phyloP scores from a whole-genome alignment of 176 grass and related monocot species.

The Carex parvula region DNA sequence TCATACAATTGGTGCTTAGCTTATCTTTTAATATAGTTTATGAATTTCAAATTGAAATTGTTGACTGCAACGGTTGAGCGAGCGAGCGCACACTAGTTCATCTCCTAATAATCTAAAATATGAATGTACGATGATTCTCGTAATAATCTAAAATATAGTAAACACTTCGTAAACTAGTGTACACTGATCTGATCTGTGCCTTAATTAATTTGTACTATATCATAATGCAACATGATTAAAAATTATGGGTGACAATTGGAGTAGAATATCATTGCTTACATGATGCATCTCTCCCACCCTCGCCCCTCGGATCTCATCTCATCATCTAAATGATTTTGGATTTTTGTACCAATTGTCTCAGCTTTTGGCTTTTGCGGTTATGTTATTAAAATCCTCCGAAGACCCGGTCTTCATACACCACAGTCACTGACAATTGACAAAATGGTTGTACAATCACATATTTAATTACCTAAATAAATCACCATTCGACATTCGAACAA shows the following conservation, averaged over 20 bases:
- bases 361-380: conserved; percentile 9
- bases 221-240: not conserved
- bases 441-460: too few relatives aligned
- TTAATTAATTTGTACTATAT: not conserved
- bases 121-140: not conserved
- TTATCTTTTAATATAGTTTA: not conserved
- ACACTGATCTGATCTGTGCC: not conserved
- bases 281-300: conserved; percentile 25
- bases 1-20: not conserved
- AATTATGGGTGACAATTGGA: conserved; percentile 1
- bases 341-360: conserved; percentile 19
- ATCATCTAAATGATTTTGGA: conserved; percentile 27
- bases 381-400: not conserved
- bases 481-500: too few relatives aligned
- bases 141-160: not conserved
- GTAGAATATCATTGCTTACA: not conserved
- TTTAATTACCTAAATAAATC: too few relatives aligned
- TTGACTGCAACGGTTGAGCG: not conserved
- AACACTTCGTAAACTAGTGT: not conserved
- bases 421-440: not conserved
- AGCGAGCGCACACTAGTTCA: too few relatives aligned
- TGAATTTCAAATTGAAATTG: not conserved
- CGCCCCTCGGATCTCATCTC: not conserved
- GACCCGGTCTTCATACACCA: not conserved
- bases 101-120: too few relatives aligned